Conservation (phyloP, 305 asterid species). For the Fraxinus sp. region DNA sequence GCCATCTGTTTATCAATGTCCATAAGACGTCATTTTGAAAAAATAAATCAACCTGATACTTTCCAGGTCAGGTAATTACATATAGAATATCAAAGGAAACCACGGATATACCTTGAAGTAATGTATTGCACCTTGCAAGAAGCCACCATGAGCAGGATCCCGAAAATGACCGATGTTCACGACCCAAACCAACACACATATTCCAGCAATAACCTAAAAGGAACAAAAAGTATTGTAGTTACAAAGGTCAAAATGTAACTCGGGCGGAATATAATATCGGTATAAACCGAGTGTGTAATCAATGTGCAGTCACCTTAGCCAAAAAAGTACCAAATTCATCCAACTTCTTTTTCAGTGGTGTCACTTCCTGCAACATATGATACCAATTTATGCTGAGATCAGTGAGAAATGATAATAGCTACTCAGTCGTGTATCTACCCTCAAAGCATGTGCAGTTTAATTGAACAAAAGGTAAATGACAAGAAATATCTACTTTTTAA, state of each 20-base stretch:
- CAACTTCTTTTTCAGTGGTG: constrained; percentile 95
- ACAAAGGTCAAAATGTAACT: constrained; percentile 23
- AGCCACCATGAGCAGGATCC: constrained; percentile 97
- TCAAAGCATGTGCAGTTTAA: constrained; percentile 15
- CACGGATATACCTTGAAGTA: constrained; percentile 74
- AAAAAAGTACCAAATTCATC: constrained; percentile 92
- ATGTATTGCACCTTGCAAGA: constrained; percentile 92
- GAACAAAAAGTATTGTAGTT: constrained; percentile 26
- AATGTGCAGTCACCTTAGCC: constrained; percentile 58
- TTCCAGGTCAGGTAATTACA: not conserved
- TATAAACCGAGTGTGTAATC: constrained; percentile 3
- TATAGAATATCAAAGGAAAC: constrained; percentile 1
- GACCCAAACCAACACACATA: constrained; percentile 93
- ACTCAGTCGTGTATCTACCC: constrained; percentile 6
- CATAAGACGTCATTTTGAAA: not conserved
- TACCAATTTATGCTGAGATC: constrained; percentile 24
- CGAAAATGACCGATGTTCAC: constrained; percentile 97
- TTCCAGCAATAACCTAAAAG: constrained; percentile 93
- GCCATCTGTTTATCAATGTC: not conserved
- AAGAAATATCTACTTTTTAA: constrained; percentile 13
- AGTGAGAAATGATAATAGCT: constrained; percentile 14
- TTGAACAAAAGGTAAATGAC: constrained; percentile 1
- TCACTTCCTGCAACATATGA: constrained; percentile 68
- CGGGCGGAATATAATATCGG: constrained; percentile 24
- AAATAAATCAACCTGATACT: not conserved